These are phyloP conservation scores for Diaporthe longicolla DNA, from an alignment of 2,329 filamentous ascomycete genomes.

Conservation along the genomic window DNA sequence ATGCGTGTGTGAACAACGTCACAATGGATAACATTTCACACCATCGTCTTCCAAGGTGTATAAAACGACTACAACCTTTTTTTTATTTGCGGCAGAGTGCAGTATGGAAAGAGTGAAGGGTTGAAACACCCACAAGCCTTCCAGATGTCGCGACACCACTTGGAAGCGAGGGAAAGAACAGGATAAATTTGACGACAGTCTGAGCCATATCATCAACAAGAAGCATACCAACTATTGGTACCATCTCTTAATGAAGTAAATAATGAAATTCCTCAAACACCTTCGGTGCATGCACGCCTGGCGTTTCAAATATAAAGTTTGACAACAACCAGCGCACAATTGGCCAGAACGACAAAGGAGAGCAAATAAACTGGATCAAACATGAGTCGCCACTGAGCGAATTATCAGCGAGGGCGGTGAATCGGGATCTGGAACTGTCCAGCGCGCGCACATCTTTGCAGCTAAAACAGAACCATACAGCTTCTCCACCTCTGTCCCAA, in stretches of 20 bases:
- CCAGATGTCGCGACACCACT: neutral
- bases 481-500: neutral
- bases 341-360: slow-evolving; percentile 4
- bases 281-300: neutral
- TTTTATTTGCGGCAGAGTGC: neutral
- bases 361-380: slow-evolving; percentile 12
- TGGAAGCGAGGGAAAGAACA: neutral
- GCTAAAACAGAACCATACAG: neutral
- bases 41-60: neutral
- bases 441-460: neutral
- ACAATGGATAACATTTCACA: too few relatives aligned
- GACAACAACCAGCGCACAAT: slow-evolving; percentile 11
- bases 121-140: neutral
- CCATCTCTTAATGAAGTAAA: neutral
- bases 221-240: neutral
- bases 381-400: slow-evolving; percentile 33
- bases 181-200: neutral
- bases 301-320: slow-evolving; percentile 15
- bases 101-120: too few relatives aligned
- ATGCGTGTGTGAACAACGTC: too few relatives aligned
- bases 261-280: neutral
- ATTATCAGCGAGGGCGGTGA: slow-evolving; percentile 11
- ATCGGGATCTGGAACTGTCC: slow-evolving; percentile 7
- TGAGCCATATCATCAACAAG: neutral
- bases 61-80: neutral